Evolutionary conservation across 768 basidiomycete genomes (phyloP).

Genomic region (Myochromella boudieri): DNA sequence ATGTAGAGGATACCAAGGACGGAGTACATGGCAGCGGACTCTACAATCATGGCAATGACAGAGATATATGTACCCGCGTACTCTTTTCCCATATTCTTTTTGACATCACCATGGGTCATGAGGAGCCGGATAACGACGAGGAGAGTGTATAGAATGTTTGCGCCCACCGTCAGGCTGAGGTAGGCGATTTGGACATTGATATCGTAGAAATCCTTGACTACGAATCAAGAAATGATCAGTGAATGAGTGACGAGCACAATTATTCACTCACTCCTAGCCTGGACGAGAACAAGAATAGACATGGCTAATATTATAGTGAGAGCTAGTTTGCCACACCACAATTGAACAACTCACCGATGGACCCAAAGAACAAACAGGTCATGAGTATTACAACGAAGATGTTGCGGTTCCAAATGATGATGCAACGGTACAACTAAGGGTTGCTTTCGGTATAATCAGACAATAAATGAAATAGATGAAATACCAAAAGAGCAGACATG

Average conservation of each 20-base stretch:
- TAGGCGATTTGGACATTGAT: slow-evolving; percentile 6
- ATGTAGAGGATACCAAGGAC: background rate
- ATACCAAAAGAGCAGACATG: slow-evolving; percentile 2
- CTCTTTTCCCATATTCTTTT: background rate
- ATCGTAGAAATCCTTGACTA: slow-evolving; percentile 4
- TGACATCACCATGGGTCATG: background rate
- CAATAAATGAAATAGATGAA: background rate
- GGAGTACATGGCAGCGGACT: background rate
- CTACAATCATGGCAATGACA: background rate
- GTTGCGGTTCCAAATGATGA: slow-evolving; percentile 3
- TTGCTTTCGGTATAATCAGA: no score
- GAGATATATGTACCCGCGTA: background rate
- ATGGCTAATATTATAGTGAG: background rate
- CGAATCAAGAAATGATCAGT: background rate
- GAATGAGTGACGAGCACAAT: background rate
- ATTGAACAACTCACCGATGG: background rate
- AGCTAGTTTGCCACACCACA: background rate
- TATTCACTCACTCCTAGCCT: background rate
- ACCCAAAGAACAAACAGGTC: background rate
- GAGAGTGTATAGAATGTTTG: slow-evolving; percentile 1
- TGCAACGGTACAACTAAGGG: background rate
- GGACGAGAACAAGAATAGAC: slow-evolving; percentile 1
- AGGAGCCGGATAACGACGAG: background rate
- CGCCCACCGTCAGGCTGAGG: background rate
- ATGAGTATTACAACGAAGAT: background rate